phyloP scores from a whole-genome alignment of 176 grass and related monocot species.

The Metroxylon sagu region DNA sequence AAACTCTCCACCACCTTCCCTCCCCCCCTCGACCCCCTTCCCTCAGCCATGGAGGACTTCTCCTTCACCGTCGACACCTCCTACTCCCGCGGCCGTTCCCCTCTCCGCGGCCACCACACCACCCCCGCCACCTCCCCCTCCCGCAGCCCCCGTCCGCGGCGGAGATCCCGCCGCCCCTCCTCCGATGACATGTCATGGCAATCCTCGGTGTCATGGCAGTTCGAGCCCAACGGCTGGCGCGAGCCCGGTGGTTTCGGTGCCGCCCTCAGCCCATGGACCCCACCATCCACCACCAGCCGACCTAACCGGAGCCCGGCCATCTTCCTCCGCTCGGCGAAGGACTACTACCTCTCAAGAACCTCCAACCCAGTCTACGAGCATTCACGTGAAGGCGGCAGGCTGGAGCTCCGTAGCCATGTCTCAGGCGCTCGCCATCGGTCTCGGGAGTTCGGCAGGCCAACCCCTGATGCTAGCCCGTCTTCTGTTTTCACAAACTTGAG shows the following conservation, averaged over 20 bases:
- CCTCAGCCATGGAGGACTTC: slow-evolving; percentile 25
- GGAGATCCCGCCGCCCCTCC: slow-evolving; percentile 1
- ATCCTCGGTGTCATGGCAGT: slow-evolving; percentile 51
- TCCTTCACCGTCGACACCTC: slow-evolving; percentile 48
- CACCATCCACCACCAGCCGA: not conserved
- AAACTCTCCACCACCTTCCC: not conserved
- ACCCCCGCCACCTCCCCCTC: slow-evolving; percentile 15
- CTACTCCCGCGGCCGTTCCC: not conserved
- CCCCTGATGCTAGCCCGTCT: no score
- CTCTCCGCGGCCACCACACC: not conserved
- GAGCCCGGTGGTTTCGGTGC: slow-evolving; percentile 53
- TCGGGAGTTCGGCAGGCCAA: no score
- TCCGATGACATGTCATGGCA: slow-evolving; percentile 56
- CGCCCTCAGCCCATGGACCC: slow-evolving; percentile 42
- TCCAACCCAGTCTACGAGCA: slow-evolving; percentile 11
- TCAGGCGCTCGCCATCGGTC: slow-evolving; percentile 21
- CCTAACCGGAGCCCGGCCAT: slow-evolving; percentile 27
- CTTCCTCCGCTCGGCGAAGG: slow-evolving; percentile 46
- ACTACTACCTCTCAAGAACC: slow-evolving; percentile 36
- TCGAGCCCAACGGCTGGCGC: slow-evolving; percentile 31
- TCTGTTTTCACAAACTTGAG: no score
- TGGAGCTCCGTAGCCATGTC: slow-evolving; percentile 50
- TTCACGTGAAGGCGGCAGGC: slow-evolving; percentile 23
- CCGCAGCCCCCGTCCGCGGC: not conserved
- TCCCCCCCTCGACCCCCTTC: not conserved